phyloP scores from a whole-genome alignment of 495 filamentous ascomycete species.

The Haplographium delicatum region DNA sequence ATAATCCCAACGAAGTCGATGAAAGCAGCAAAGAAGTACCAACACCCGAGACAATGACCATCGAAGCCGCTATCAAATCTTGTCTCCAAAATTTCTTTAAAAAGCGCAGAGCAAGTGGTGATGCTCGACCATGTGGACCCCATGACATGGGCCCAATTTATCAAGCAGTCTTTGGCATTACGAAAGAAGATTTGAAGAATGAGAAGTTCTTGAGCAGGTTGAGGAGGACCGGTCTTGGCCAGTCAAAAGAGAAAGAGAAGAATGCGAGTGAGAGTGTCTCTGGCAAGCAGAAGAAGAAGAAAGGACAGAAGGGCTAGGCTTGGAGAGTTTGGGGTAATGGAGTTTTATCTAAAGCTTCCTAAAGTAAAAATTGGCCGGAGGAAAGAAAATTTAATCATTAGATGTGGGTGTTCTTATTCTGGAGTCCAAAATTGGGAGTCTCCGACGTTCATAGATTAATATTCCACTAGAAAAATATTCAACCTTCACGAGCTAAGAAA shows the following conservation, averaged over 20 bases:
- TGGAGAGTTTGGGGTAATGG: conserved; percentile 11
- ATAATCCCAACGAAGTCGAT: conserved; percentile 5
- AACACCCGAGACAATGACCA: conserved; percentile 11
- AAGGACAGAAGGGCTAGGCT: conserved; percentile 15
- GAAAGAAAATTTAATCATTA: conserved; percentile 9
- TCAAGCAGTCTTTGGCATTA: conserved; percentile 19
- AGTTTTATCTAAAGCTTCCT: conserved; percentile 11
- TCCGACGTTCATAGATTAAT: conserved; percentile 4
- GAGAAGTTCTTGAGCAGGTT: conserved; percentile 19
- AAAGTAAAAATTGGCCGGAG: background rate
- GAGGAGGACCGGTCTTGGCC: conserved; percentile 17
- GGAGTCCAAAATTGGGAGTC: conserved; percentile 6
- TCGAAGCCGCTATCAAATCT: conserved; percentile 25
- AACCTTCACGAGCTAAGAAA: conserved; percentile 7
- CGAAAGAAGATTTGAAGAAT: conserved; percentile 15
- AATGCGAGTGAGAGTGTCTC: conserved; percentile 18
- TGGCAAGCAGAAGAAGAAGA: conserved; percentile 17
- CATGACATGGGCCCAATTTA: conserved; percentile 22
- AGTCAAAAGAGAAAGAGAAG: conserved; percentile 15
- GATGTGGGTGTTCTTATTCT: conserved; percentile 11
- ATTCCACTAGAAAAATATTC: conserved; percentile 8
- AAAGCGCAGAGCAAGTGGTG: conserved; percentile 28
- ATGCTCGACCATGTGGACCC: conserved; percentile 26
- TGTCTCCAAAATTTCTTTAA: conserved; percentile 26
- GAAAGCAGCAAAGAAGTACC: conserved; percentile 7